Conservation (phyloP, 1,139 yeast genomes). For the Scheffersomyces illinoinensis region DNA sequence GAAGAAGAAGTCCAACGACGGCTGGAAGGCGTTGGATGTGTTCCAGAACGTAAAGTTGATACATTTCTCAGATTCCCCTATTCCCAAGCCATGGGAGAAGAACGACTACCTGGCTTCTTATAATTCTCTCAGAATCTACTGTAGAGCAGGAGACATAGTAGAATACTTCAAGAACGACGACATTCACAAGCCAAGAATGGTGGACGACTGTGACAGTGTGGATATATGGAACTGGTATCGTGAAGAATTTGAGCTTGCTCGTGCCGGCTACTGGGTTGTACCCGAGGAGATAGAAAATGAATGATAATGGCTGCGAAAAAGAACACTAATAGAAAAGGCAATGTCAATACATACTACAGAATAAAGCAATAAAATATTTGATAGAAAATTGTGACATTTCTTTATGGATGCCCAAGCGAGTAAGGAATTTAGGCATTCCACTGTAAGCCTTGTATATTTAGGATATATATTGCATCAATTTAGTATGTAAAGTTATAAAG, state of each 20-base stretch:
- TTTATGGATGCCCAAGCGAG: too few species aligned
- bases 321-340: too few species aligned
- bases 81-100: conserved; percentile 48
- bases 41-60: conserved; percentile 25
- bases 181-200: conserved; percentile 27
- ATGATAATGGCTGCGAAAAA: too few species aligned
- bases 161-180: conserved; percentile 22
- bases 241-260: conserved; percentile 3
- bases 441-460: too few species aligned
- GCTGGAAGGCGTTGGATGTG: conserved; percentile 29
- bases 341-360: too few species aligned
- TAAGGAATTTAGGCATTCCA: too few species aligned
- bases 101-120: conserved; percentile 19
- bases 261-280: conserved; percentile 11
- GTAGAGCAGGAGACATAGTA: conserved; percentile 16
- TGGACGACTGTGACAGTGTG: conserved; percentile 36
- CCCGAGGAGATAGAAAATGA: too few species aligned
- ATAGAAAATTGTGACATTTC: too few species aligned
- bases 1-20: conserved; percentile 15
- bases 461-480: too few species aligned
- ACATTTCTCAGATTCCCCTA: conserved; percentile 48
- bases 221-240: conserved; percentile 26
- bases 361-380: too few species aligned
- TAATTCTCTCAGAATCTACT: conserved; percentile 27
- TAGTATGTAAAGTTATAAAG: too few species aligned